Conservation (phyloP, 2,329 filamentous ascomycete species). For the Sporothrix pseudoabietina region DNA sequence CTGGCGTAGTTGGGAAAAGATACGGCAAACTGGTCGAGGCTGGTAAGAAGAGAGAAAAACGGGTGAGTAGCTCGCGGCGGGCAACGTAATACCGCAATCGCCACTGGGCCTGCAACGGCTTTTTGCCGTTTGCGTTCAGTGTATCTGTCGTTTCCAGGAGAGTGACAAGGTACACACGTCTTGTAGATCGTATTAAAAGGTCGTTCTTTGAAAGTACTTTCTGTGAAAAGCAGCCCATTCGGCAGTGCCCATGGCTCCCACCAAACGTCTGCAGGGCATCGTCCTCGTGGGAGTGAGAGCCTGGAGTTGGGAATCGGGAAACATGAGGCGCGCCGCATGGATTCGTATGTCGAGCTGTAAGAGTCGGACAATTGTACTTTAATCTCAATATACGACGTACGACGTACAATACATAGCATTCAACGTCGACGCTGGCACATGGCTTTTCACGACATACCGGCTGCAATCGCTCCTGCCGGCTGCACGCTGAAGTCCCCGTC, state of each 20-base stretch:
- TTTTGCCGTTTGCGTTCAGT: background rate
- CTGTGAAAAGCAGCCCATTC: background rate
- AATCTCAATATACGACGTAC: background rate
- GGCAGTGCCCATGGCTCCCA: slow-evolving; percentile 6
- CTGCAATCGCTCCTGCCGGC: slow-evolving; percentile 11
- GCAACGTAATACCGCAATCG: background rate
- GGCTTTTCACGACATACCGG: background rate
- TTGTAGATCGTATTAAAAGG: background rate
- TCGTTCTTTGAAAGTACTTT: background rate
- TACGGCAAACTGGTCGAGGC: background rate
- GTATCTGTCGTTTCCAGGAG: background rate
- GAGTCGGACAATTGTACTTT: background rate
- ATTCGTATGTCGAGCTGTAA: background rate
- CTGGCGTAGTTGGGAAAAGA: background rate
- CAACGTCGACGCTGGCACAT: background rate
- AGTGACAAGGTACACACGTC: background rate
- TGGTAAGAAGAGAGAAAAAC: background rate
- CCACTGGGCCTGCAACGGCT: background rate
- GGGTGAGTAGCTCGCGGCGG: background rate
- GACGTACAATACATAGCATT: background rate
- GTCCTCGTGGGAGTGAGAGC: background rate
- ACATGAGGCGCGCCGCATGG: background rate
- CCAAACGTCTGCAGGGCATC: background rate
- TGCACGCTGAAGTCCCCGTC: background rate
- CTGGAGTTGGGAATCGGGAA: background rate